These are phyloP conservation scores for Oxyria digyna DNA, from an alignment of 148 eudicot species.

Conservation along the genomic window DNA sequence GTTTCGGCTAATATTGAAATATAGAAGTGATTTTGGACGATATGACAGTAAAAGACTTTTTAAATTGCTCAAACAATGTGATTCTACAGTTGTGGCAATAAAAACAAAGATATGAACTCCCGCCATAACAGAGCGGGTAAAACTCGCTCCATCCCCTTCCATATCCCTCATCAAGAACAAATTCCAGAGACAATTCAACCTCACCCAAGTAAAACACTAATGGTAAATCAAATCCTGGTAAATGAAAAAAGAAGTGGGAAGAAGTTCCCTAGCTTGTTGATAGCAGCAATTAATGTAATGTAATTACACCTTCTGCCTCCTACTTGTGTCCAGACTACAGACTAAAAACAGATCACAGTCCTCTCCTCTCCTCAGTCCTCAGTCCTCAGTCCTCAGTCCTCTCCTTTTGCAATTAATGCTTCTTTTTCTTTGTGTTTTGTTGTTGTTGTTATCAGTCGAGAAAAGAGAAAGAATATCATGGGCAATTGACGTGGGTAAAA, in stretches of 20 bases:
- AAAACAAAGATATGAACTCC: not conserved
- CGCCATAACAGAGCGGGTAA: constrained; percentile 3
- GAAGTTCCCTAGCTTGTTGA: not conserved
- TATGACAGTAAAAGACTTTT: too few relatives aligned
- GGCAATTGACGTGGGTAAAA: constrained; percentile 7
- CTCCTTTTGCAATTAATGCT: constrained; percentile 2
- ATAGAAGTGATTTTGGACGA: too few relatives aligned
- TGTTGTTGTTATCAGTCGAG: constrained; percentile 6
- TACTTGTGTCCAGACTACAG: constrained; percentile 5
- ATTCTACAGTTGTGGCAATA: not conserved
- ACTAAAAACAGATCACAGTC: constrained; percentile 5
- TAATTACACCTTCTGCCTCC: constrained; percentile 8
- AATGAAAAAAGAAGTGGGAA: not conserved
- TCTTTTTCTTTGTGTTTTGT: not conserved
- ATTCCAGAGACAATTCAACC: too few relatives aligned
- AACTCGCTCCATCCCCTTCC: not conserved
- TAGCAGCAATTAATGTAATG: constrained; percentile 2
- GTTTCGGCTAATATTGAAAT: too few relatives aligned
- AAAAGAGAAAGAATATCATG: not conserved
- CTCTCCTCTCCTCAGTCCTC: too few relatives aligned
- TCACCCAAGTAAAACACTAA: not conserved
- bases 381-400: too few relatives aligned
- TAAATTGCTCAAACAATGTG: too few relatives aligned
- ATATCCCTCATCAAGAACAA: too few relatives aligned
- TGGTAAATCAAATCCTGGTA: not conserved